Base-by-base conservation (phyloP, 306 rosid genomes). In the Inga leiocalycina region DNA sequence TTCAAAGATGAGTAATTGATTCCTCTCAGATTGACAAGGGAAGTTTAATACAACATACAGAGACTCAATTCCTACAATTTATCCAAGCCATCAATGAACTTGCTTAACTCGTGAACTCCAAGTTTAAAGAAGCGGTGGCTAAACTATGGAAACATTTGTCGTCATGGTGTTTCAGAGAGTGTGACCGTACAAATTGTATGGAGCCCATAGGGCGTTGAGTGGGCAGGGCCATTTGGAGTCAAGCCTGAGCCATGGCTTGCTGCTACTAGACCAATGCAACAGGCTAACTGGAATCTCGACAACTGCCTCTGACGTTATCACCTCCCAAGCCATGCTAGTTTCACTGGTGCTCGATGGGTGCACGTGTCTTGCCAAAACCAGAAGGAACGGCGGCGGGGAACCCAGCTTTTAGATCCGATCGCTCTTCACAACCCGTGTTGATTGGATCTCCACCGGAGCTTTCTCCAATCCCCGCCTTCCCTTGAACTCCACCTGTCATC, bases 321-420 rank as follows among this genome's bases (percentile, higher is more conserved):
- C 97, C 97, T 5, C 97, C 97, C 68, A 93, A 81, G 20, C 94
- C 97, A 66, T 93, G 97, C 65, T 93, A 94, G 80, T 93, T 93
- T 94, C 97, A 93, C 39, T 94, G 44, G 82, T 93, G 97, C 80
- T 93, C 91, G 14, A 93, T 93, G 71, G 71, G 22, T 2, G 43
- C 71, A 2, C 32, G 71, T 34, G 22, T 32, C 34, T 32, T 32
- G 3, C 3, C 3, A 34, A 4, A 15, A 66, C 32, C 44, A 44
- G 17, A 13, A 9, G 1, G 71, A 44, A 66, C 71, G 9, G 71
- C 34, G 0, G 71, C 24, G 1, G 71, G 44, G 0, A 34, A 66
- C 34, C 34, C n/a, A 34, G 16, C 5, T 66, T 34, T 2, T 32
- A 32, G 34, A 32, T 32, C 34, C 34, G 2, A 32, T 32, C 34